Conservation (phyloP, 768 basidiomycete genomes). For the Phanerodontia chrysosporium region DNA sequence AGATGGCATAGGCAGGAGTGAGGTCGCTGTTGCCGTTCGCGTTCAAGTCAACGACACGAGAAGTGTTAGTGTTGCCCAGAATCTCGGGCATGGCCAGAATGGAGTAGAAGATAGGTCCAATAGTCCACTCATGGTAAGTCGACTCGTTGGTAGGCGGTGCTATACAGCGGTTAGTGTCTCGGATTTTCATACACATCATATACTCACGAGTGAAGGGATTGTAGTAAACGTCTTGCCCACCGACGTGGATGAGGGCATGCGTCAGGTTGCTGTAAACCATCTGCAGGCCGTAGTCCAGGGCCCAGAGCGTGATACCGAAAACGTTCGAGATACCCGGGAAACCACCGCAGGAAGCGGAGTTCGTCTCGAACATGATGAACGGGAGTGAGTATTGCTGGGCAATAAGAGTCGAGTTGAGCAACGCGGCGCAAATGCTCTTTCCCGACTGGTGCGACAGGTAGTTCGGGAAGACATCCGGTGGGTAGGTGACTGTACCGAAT, state of each 20-base stretch:
- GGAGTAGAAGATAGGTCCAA: conserved; percentile 72
- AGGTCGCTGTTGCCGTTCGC: conserved; percentile 45
- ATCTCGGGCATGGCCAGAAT: conserved; percentile 66
- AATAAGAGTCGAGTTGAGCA: conserved; percentile 42
- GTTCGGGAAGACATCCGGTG: conserved; percentile 43
- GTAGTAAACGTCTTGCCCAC: conserved; percentile 62
- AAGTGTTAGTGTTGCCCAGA: conserved; percentile 58
- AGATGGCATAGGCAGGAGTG: conserved; percentile 67
- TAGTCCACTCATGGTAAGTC: conserved; percentile 62
- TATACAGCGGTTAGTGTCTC: conserved; percentile 22
- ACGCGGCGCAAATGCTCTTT: conserved; percentile 44
- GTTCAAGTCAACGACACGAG: conserved; percentile 65
- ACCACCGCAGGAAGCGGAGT: conserved; percentile 48
- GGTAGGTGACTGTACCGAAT: conserved; percentile 34
- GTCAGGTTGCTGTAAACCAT: conserved; percentile 47
- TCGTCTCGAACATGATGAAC: conserved; percentile 55
- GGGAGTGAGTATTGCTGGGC: conserved; percentile 38
- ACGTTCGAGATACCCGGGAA: conserved; percentile 53
- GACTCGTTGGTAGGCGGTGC: conserved; percentile 56
- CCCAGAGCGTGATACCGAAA: conserved; percentile 52
- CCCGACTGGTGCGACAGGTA: conserved; percentile 62
- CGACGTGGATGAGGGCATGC: conserved; percentile 45
- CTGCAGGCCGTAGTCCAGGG: conserved; percentile 47
- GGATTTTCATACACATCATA: background rate
- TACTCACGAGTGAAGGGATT: conserved; percentile 45